These are phyloP conservation scores for Diddensiella caesifluorescens DNA, from an alignment of 805 yeast genomes.

Conservation along the genomic window DNA sequence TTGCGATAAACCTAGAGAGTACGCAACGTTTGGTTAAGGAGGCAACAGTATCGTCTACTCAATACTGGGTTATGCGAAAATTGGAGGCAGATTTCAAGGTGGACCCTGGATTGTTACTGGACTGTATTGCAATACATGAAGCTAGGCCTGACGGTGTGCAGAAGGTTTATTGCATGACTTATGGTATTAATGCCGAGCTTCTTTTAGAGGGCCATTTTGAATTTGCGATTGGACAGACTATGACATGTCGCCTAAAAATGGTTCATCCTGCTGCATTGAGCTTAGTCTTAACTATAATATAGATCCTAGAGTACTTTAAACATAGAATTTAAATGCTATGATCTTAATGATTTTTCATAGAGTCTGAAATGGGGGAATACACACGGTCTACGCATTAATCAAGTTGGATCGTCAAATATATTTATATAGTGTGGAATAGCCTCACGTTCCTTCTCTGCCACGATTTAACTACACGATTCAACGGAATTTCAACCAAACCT, in stretches of 20 bases:
- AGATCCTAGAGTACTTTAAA: too few relatives aligned
- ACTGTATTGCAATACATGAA: neutral
- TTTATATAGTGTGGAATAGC: too few relatives aligned
- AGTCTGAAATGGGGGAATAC: too few relatives aligned
- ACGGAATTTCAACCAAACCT: neutral
- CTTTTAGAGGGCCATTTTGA: neutral
- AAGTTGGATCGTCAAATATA: too few relatives aligned
- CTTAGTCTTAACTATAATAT: too few relatives aligned
- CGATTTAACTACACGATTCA: too few relatives aligned
- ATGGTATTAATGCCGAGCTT: slow-evolving; percentile 6
- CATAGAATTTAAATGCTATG: too few relatives aligned
- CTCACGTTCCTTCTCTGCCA: too few relatives aligned
- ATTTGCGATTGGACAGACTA: neutral
- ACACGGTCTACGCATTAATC: too few relatives aligned
- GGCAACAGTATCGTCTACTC: slow-evolving; percentile 11
- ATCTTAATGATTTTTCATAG: too few relatives aligned
- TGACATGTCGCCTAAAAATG: neutral
- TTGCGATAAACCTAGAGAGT: slow-evolving; percentile 11
- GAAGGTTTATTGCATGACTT: slow-evolving; percentile 4
- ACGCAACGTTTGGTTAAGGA: slow-evolving; percentile 15
- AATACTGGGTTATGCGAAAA: slow-evolving; percentile 18
- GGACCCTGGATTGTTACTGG: slow-evolving; percentile 1
- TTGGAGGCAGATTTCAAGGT: slow-evolving; percentile 7
- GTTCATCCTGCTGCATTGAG: too few relatives aligned
- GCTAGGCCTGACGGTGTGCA: neutral